A percentile compares a stretch with the other conserved stretches of the same genome.
Conservation (phyloP, 371 early-diverging fungal species). For the Thermomucor indicae-seudaticae region DNA sequence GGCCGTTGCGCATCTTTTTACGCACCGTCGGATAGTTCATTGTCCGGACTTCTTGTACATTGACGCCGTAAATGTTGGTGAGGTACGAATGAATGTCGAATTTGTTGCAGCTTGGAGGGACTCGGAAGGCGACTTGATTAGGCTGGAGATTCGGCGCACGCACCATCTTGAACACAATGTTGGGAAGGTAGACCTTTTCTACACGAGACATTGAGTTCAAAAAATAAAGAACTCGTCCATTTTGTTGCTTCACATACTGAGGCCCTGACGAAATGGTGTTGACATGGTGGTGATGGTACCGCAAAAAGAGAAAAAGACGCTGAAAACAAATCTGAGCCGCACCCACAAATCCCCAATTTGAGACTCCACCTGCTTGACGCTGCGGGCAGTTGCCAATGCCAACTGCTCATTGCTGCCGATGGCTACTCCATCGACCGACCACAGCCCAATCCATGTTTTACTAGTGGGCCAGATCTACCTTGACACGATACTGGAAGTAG, state of each 20-base stretch:
- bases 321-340: no score
- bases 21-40: conserved; percentile 70
- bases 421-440: no score
- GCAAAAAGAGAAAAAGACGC: no score
- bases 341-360: no score
- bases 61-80: conserved; percentile 79
- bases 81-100: conserved; percentile 90
- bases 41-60: conserved; percentile 86
- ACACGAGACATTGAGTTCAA: background rate
- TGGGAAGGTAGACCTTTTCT: conserved; percentile 87
- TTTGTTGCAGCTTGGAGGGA: conserved; percentile 91
- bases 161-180: conserved; percentile 81
- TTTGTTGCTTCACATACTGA: background rate
- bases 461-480: conserved; percentile 49
- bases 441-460: conserved; percentile 14
- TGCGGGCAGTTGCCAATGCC: no score
- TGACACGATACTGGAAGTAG: conserved; percentile 49
- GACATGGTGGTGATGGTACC: background rate
- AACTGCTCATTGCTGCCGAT: no score
- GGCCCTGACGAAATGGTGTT: background rate
- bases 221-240: background rate
- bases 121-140: conserved; percentile 91
- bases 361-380: no score
- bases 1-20: conserved; percentile 49
- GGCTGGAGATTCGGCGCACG: conserved; percentile 77